These are phyloP conservation scores for Hexamita inflata DNA, from an alignment of 208 protist species.

Conservation along the genomic window DNA sequence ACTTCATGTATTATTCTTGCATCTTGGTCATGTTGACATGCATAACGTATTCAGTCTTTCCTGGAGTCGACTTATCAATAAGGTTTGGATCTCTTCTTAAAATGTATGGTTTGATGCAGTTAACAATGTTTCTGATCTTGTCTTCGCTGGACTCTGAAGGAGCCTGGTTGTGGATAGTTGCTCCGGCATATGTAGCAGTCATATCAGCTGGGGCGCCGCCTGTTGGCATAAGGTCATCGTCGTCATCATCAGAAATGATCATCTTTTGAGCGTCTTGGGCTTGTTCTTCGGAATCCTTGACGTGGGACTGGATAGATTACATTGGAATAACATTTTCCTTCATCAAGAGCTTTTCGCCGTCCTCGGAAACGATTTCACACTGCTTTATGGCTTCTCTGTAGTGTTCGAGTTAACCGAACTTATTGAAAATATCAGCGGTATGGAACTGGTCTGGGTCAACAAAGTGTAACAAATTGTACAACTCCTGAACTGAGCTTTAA, in stretches of 20 bases:
- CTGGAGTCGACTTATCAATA: slow-evolving; percentile 80
- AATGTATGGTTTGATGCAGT: slow-evolving; percentile 49
- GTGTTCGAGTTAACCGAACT: no score
- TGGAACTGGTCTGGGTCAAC: slow-evolving; percentile 19
- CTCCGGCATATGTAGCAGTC: neutral
- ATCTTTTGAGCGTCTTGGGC: no score
- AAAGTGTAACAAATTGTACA: slow-evolving; percentile 48
- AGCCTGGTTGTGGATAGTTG: neutral
- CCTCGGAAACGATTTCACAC: no score
- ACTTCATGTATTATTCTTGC: slow-evolving; percentile 53
- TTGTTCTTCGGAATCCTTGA: no score
- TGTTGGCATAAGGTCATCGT: no score
- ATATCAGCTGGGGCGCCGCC: no score
- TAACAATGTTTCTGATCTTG: slow-evolving; percentile 36
- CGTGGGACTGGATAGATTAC: no score
- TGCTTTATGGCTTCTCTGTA: no score
- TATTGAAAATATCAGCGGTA: neutral
- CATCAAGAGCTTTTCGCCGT: no score
- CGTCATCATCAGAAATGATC: no score
- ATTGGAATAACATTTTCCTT: no score
- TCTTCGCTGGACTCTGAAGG: no score
- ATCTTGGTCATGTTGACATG: slow-evolving; percentile 50
- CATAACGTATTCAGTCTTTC: slow-evolving; percentile 57
- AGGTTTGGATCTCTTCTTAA: slow-evolving; percentile 76
- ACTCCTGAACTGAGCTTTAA: slow-evolving; percentile 43